A percentile compares a stretch with the other conserved stretches of the same genome.
Evolutionary conservation across 1,284 basidiomycete species (phyloP).

Genomic region (Trametes polyzona): DNA sequence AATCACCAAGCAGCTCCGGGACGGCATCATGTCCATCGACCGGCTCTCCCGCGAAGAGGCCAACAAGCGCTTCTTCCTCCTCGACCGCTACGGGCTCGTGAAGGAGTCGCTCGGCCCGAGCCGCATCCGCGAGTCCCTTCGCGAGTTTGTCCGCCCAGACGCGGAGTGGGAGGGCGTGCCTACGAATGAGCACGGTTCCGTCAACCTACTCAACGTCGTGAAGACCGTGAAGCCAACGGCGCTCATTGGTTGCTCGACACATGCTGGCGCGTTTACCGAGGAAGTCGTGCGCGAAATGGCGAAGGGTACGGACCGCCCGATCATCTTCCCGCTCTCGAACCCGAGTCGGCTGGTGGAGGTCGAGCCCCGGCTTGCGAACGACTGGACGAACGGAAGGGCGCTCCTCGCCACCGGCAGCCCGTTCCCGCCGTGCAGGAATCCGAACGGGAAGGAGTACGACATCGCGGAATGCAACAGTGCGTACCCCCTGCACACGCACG

Average conservation of each 20-base stretch:
- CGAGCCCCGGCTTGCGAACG: constrained; percentile 69
- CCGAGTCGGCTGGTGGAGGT: constrained; percentile 80
- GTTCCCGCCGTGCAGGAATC: constrained; percentile 72
- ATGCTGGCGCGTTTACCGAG: constrained; percentile 82
- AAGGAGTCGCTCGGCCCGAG: constrained; percentile 50
- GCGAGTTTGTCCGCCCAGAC: constrained; percentile 59
- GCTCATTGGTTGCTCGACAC: constrained; percentile 82
- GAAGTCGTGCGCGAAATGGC: constrained; percentile 75
- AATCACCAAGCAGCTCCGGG: constrained; percentile 71
- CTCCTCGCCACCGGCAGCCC: constrained; percentile 83
- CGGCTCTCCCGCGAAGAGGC: constrained; percentile 61
- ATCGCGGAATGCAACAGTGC: constrained; percentile 73
- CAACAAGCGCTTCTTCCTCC: constrained; percentile 66
- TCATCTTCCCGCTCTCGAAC: constrained; percentile 84
- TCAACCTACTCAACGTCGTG: constrained; percentile 68
- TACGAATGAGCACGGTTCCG: constrained; percentile 47
- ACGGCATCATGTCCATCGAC: constrained; percentile 73
- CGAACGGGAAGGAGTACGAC: constrained; percentile 64
- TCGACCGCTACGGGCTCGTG: constrained; percentile 62
- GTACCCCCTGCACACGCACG: constrained; percentile 19
- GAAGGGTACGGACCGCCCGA: constrained; percentile 67
- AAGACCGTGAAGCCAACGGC: constrained; percentile 71
- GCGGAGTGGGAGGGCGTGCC: constrained; percentile 47
- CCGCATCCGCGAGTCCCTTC: constrained; percentile 54
- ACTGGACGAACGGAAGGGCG: constrained; percentile 80